phyloP scores from a whole-genome alignment of 1,139 yeast species.

The Yarrowia galli region DNA sequence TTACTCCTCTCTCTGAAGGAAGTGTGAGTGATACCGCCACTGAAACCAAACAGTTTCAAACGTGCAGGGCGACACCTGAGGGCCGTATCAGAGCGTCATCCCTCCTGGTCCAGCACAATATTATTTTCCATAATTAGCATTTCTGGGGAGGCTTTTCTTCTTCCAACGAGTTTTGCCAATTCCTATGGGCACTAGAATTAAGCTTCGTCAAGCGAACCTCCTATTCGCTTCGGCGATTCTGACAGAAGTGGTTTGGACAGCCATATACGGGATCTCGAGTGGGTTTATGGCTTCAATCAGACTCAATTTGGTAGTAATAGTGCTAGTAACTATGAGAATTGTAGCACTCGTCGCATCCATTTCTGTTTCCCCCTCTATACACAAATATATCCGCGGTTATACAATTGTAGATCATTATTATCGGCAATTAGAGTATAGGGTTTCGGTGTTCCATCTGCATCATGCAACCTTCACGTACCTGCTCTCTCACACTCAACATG shows the following conservation, averaged over 20 bases:
- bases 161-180: background rate
- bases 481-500: background rate
- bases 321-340: too few species aligned
- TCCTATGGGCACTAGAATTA: background rate
- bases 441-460: constrained; percentile 3
- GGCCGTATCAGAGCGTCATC: constrained; percentile 2
- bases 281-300: too few species aligned
- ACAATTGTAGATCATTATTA: background rate
- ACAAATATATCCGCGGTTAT: background rate
- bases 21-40: background rate
- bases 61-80: constrained; percentile 14
- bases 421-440: constrained; percentile 1
- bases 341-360: too few species aligned
- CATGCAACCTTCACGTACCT: constrained; percentile 6
- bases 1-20: background rate
- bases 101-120: background rate
- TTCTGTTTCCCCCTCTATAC: background rate
- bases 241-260: background rate
- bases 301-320: too few species aligned
- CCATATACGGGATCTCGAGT: background rate
- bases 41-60: constrained; percentile 25
- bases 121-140: background rate
- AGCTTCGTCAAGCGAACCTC: background rate
- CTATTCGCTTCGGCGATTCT: background rate
- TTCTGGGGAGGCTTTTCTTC: constrained; percentile 1